A percentile compares a stretch with the other conserved stretches of the same genome.
Conservation (phyloP, 2,329 filamentous ascomycete genomes). For the Ilyonectria mors-panacis region DNA sequence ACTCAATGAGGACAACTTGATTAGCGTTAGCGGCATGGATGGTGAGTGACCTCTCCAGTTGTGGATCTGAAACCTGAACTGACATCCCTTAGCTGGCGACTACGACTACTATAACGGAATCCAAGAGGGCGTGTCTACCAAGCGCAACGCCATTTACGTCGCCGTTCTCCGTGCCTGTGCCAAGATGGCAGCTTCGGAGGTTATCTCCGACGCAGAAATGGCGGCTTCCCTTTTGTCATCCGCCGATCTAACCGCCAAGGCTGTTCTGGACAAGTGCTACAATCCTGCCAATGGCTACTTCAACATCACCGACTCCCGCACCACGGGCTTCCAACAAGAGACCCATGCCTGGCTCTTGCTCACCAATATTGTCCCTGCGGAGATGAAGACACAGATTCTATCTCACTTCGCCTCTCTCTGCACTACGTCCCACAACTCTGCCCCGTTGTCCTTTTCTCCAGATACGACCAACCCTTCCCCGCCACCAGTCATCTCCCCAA, state of each 20-base stretch:
- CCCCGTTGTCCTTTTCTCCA: conserved; percentile 14
- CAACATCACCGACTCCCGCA: conserved; percentile 13
- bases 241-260: neutral
- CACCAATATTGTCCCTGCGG: neutral
- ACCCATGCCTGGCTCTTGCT: conserved; percentile 3
- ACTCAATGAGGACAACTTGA: neutral
- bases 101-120: conserved; percentile 6
- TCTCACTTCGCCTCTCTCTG: conserved; percentile 6
- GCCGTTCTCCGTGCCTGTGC: neutral
- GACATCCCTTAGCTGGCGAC: neutral
- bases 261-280: conserved; percentile 11
- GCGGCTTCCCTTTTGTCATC: neutral
- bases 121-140: neutral
- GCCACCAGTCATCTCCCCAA: conserved; percentile 15
- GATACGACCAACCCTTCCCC: neutral
- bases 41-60: neutral
- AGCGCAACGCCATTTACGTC: conserved; percentile 10
- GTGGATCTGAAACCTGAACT: neutral
- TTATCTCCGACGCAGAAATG: neutral
- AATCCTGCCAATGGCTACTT: conserved; percentile 10
- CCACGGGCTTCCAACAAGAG: conserved; percentile 10
- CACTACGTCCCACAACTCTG: conserved; percentile 16
- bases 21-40: neutral
- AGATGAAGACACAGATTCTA: neutral
- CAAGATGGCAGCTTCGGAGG: neutral